Evolutionary conservation across 768 basidiomycete genomes (phyloP), one percentile per base, ranked within the genome.

Genomic region (Lentinula edodes): DNA sequence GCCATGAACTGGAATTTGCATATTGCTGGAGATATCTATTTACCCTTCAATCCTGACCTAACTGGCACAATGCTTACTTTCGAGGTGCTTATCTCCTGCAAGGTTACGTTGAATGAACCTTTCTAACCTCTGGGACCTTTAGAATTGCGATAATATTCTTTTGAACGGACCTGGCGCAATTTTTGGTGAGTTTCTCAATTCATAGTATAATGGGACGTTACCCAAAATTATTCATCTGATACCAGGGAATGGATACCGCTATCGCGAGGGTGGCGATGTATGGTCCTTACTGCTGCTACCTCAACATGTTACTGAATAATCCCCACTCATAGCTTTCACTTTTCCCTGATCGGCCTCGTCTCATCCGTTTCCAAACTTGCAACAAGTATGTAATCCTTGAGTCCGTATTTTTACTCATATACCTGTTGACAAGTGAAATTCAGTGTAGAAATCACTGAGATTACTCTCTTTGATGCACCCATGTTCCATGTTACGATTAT

Each of bases 401-500:
- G 16, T 15, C 9, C 15, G 15, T 8, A 36, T 32, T 43, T 20
- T 5, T 20, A 28, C 28, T 28, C 28, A 28, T 28, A 28, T 28
- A 28, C 28, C 28, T 28, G 3, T 28, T 3, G 28, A 28, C 45
- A 16, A 9, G 7, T n/a, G 18, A 36, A 52, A 12, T n/a, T 8
- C 34, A 68, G 67, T 32, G 64, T 63, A 42, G 67, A 68, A 35
- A 68, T 68, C 39, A 66, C 65, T 3, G 58, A 51, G 0, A 61
- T 68, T 2, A 66, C 63, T 0, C 65, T 68, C 15, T 68, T 60
- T 55, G 64, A 68, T 51, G 57, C 67, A 3, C 67, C 67, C n/a
- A 64, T 62, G 58, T 69, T 69, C 64, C 68, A 69, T 58, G 68
- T 69, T 36, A 69, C 68, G 0, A 64, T 69, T 20, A 66, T 68